These are phyloP conservation scores for Pythium utonaiense DNA, from an alignment of 352 stramenopile genomes.

Conservation along the genomic window DNA sequence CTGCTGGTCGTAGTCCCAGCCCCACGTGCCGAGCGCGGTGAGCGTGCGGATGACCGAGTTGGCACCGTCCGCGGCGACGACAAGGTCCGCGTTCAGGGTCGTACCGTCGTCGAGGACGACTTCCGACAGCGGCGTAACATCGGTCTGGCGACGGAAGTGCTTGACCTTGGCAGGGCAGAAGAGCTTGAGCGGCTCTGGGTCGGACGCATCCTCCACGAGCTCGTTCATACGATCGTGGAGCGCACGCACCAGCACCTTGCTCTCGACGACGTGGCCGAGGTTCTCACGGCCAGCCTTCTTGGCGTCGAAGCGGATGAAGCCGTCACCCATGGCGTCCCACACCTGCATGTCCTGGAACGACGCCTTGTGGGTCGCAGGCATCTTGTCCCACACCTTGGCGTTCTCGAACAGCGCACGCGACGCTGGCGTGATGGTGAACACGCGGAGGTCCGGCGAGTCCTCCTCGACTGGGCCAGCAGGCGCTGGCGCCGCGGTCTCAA, in stretches of 20 bases:
- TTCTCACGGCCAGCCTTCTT: constrained; percentile 48
- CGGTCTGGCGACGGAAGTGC: constrained; percentile 63
- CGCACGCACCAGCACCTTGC: constrained; percentile 82
- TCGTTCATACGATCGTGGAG: constrained; percentile 86
- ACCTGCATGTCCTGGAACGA: constrained; percentile 89
- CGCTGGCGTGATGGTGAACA: constrained; percentile 88
- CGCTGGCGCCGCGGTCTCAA: constrained; percentile 52
- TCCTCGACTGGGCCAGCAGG: constrained; percentile 42
- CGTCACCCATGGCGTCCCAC: constrained; percentile 87
- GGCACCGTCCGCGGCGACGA: constrained; percentile 87
- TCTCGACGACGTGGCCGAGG: constrained; percentile 85
- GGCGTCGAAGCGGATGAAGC: constrained; percentile 86
- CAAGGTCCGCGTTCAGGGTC: constrained; percentile 66
- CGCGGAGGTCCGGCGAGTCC: constrained; percentile 78
- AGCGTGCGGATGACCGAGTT: constrained; percentile 87
- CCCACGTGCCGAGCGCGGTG: constrained; percentile 84
- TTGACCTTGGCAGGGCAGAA: constrained; percentile 80
- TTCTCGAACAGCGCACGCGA: constrained; percentile 77
- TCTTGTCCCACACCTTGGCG: constrained; percentile 74
- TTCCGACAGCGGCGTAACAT: constrained; percentile 45
- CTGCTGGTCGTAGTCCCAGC: constrained; percentile 91
- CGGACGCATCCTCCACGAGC: constrained; percentile 35
- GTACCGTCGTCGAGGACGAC: constrained; percentile 69
- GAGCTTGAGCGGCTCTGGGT: constrained; percentile 61
- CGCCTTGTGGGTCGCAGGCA: constrained; percentile 48